Evolutionary conservation across 2,329 filamentous ascomycete species (phyloP), one percentile per base, ranked within the genome.

Genomic region (Hymenoscyphus fraxineus): DNA sequence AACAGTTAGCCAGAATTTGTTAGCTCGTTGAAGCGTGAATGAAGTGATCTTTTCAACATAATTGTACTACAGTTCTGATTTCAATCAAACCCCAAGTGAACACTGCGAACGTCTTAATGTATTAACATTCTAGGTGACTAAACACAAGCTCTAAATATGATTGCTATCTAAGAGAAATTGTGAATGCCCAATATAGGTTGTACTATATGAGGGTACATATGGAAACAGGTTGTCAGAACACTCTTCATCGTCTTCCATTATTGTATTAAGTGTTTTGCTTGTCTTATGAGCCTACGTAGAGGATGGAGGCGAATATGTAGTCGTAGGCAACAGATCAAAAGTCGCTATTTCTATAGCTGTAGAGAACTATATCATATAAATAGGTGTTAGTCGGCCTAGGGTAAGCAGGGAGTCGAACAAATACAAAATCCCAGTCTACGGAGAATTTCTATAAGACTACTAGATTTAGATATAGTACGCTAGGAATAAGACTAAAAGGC

Each of bases 231-330:
- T 27, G 27, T 27, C 27, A 27, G 3, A 27, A 27, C n/a, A 74
- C 61, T 75, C 73, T 58, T 72, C 73, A 35, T 80, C 78, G 72
- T 87, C 83, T 78, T 88, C 84, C 65, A 87, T 82, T 80, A 88
- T 83, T 67, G 85, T 87, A 83, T 88, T 87, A 83, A 88, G 83
- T 67, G 78, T 76, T 71, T 80, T 79, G 73, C 80, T 81, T 73
- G 80, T 81, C 78, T 71, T 70, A 63, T 60, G 72, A 69, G 75
- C 84, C 85, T 82, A 85, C 83, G 82, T 82, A 78, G 80, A 71
- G 51, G 79, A 69, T 60, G 72, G 80, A 65, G 83, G 79, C 73
- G 75, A 79, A 78, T 84, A 86, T 61, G 78, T 79, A 71, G 78
- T 78, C 66, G 79, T 76, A 66, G 80, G 80, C 73, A 82, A 80